These are phyloP conservation scores for Rubia yunnanensis DNA, from an alignment of 257 asterid species.

Conservation along the genomic window DNA sequence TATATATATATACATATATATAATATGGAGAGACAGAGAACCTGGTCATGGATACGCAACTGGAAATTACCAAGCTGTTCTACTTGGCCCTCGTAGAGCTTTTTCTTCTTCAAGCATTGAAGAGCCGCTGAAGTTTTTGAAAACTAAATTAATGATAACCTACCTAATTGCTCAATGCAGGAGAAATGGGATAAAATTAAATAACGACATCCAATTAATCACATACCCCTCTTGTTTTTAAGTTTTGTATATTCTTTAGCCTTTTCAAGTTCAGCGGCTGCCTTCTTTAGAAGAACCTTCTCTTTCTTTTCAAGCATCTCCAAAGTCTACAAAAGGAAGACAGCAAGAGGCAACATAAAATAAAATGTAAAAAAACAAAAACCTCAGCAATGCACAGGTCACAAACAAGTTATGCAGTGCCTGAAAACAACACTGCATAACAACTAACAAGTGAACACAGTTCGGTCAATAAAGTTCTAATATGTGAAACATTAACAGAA, in stretches of 20 bases:
- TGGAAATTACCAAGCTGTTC: constrained; percentile 69
- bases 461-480: background rate
- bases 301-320: constrained; percentile 85
- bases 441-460: background rate
- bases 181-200: background rate
- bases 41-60: constrained; percentile 90
- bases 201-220: background rate
- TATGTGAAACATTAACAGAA: background rate
- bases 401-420: background rate
- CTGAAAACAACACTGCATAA: background rate
- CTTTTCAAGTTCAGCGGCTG: constrained; percentile 53
- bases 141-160: background rate
- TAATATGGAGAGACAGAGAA: constrained; percentile 3
- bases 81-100: constrained; percentile 67
- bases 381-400: background rate
- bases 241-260: constrained; percentile 54
- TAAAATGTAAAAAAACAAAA: too few relatives aligned
- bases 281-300: constrained; percentile 57
- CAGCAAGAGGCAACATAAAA: constrained; percentile 4
- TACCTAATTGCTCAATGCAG: background rate
- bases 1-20: too few relatives aligned
- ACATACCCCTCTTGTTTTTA: constrained; percentile 66
- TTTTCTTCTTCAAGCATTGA: constrained; percentile 82
- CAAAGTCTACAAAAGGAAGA: constrained; percentile 34
- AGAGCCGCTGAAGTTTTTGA: constrained; percentile 55